Base-by-base conservation (phyloP, 1,284 basidiomycete genomes). In the Inonotus obliquus region DNA sequence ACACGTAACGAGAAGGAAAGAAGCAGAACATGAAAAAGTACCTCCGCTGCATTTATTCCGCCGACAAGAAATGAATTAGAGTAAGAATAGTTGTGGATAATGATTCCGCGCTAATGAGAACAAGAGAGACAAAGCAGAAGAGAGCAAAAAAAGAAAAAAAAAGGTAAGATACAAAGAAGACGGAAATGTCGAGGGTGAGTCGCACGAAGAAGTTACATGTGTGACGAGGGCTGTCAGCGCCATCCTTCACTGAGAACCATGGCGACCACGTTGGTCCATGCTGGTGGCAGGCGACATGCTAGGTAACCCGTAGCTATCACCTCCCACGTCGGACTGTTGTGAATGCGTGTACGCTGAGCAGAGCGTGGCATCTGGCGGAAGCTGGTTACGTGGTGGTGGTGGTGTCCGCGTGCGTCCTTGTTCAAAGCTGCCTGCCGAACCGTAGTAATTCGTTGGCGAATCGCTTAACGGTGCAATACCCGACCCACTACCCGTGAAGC, bases 331-430 rank as follows among this genome's bases (percentile, higher is more conserved):
- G 27, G 54, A 32, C 54, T 52, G 45, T n/a, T 61, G 60, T 11
- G 60, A 53, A 41, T 62, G 57, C 14, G 55, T 32, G 49, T 62
- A 57, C 13, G 57, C 39, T 4, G 58, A 39, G 49, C 37, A 59
- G 23, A 62, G 61, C 56, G 61, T 62, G 39, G 54, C 48, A 32
- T 62, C 56, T 4, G 56, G 61, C 25, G 61, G 61, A n/a, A 62
- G 57, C 57, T 54, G 52, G 60, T 61, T 61, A 6, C 54, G 52
- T 38, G 54, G 60, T 25, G 54, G 60, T 17, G 60, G 54, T 35
- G 60, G 60, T 9, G 60, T 51, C 17, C 51, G 54, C 27, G 53
- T 29, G 21, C 54, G 29, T 7, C 41, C 41, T 35, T 41, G 59
- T 21, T 47, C 41, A 19, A 53, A 52, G 5, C 52, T 41, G 13